Percentiles rank a stretch among this genome's conserved stretches.
These are phyloP conservation scores for Pisolithus albus DNA, from an alignment of 768 basidiomycete species.

Conservation along the genomic window DNA sequence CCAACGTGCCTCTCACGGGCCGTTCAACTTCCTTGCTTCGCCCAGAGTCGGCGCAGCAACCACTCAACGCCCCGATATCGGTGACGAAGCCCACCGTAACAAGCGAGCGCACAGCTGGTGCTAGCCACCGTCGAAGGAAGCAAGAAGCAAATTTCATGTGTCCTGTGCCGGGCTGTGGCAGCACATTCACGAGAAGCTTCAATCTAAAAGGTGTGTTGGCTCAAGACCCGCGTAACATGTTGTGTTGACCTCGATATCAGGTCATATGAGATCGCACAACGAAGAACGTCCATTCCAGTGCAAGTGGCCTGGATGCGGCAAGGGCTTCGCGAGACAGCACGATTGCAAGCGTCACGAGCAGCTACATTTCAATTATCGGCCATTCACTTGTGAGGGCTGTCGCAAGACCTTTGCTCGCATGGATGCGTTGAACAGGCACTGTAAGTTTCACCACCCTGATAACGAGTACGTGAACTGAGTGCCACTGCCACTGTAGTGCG, in stretches of 20 bases:
- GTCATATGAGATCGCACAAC: conserved; percentile 92
- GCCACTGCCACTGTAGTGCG: conserved; percentile 41
- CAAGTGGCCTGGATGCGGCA: conserved; percentile 90
- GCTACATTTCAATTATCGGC: conserved; percentile 85
- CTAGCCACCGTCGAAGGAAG: conserved; percentile 78
- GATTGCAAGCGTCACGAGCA: conserved; percentile 97
- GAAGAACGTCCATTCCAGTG: conserved; percentile 95
- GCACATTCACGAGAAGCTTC: conserved; percentile 88
- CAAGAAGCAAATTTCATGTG: conserved; percentile 84
- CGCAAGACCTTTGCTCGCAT: conserved; percentile 89
- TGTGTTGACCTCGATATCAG: conserved; percentile 29
- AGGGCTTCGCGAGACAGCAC: conserved; percentile 91
- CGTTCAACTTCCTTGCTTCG: conserved; percentile 14
- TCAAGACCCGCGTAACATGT: conserved; percentile 5
- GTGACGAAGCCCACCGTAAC: conserved; percentile 81
- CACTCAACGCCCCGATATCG: conserved; percentile 1
- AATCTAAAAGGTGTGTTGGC: conserved; percentile 71
- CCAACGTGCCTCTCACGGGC: conserved; percentile 22
- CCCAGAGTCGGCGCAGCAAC: conserved; percentile 5
- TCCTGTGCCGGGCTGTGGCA: conserved; percentile 76
- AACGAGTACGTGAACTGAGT: neutral
- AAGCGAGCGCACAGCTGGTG: conserved; percentile 82
- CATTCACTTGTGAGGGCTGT: conserved; percentile 91
- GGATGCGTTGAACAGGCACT: conserved; percentile 90
- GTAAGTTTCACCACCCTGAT: conserved; percentile 42